Evolutionary conservation across 1,284 basidiomycete species (phyloP).

Genomic region (Testicularia cyperi): DNA sequence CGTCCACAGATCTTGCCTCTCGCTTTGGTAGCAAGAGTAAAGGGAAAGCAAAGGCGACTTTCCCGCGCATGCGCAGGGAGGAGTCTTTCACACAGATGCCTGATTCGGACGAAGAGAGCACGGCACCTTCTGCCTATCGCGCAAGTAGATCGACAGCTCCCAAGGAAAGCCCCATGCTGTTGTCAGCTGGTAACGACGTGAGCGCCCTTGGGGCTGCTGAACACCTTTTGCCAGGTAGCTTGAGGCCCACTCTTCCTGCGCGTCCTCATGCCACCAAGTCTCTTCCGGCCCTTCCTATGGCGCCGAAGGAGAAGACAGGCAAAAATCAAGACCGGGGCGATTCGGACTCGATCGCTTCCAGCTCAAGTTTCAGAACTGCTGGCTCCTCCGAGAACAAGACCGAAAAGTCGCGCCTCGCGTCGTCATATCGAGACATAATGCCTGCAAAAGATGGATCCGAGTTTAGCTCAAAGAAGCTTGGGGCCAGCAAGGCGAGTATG

Average conservation of each 20-base stretch:
- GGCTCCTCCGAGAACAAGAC: constrained; percentile 2
- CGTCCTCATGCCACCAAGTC: too few relatives aligned
- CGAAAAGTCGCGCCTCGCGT: constrained; percentile 5
- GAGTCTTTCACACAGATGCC: constrained; percentile 9
- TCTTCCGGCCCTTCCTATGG: too few relatives aligned
- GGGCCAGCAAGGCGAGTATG: neutral
- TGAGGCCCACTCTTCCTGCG: too few relatives aligned
- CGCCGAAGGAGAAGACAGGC: too few relatives aligned
- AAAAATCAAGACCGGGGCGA: constrained; percentile 5
- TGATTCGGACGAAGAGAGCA: neutral
- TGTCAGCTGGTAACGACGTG: too few relatives aligned
- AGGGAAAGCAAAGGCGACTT: constrained; percentile 14
- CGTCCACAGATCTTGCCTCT: neutral
- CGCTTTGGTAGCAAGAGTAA: constrained; percentile 2
- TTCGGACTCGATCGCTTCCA: constrained; percentile 7
- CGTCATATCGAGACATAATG: constrained; percentile 1
- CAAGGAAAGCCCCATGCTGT: too few relatives aligned
- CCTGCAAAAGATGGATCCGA: neutral
- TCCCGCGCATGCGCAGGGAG: constrained; percentile 11
- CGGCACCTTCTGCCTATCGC: too few relatives aligned
- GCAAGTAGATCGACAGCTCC: neutral
- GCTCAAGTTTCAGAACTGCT: constrained; percentile 19
- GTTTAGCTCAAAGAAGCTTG: neutral
- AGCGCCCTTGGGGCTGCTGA: too few relatives aligned
- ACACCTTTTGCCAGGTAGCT: too few relatives aligned